These are phyloP conservation scores for Corchorus olitorius DNA, from an alignment of 345 rosid species.

Conservation along the genomic window DNA sequence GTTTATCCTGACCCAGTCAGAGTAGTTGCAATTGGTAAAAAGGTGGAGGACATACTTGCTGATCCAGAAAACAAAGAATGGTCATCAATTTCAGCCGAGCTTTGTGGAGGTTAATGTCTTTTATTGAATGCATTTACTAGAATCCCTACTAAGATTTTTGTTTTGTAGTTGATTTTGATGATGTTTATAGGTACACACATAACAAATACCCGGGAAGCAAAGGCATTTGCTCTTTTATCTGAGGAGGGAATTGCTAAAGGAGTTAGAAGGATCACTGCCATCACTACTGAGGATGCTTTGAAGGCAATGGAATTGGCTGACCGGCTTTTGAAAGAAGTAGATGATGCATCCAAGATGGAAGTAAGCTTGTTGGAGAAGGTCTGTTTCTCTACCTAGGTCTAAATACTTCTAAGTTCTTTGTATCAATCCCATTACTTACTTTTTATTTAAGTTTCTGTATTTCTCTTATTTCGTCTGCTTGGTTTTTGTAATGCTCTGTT, in stretches of 20 bases:
- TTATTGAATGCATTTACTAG: constrained; percentile 4
- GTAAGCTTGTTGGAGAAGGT: constrained; percentile 90
- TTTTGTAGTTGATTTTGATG: constrained; percentile 26
- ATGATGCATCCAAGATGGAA: constrained; percentile 60
- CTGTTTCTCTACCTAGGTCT: constrained; percentile 6
- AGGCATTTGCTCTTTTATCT: constrained; percentile 89
- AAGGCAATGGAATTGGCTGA: constrained; percentile 67
- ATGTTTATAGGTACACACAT: constrained; percentile 74
- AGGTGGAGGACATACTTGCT: constrained; percentile 78
- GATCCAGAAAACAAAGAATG: constrained; percentile 86
- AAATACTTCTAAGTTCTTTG: not conserved
- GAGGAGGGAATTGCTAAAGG: constrained; percentile 99
- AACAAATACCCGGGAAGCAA: constrained; percentile 88
- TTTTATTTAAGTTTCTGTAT: not conserved
- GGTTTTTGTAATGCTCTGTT: constrained; percentile 5
- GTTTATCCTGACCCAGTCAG: constrained; percentile 96
- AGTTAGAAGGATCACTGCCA: constrained; percentile 85
- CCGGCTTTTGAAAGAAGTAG: constrained; percentile 67
- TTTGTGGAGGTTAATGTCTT: constrained; percentile 83
- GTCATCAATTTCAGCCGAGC: constrained; percentile 71
- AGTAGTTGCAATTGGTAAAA: constrained; percentile 82
- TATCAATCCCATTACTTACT: not conserved
- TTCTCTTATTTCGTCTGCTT: not conserved
- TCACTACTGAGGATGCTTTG: constrained; percentile 76
- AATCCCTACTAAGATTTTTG: constrained; percentile 22